A percentile compares a stretch with the other conserved stretches of the same genome.
Evolutionary conservation across 768 basidiomycete species (phyloP).

Genomic region (Hericium coralloides): DNA sequence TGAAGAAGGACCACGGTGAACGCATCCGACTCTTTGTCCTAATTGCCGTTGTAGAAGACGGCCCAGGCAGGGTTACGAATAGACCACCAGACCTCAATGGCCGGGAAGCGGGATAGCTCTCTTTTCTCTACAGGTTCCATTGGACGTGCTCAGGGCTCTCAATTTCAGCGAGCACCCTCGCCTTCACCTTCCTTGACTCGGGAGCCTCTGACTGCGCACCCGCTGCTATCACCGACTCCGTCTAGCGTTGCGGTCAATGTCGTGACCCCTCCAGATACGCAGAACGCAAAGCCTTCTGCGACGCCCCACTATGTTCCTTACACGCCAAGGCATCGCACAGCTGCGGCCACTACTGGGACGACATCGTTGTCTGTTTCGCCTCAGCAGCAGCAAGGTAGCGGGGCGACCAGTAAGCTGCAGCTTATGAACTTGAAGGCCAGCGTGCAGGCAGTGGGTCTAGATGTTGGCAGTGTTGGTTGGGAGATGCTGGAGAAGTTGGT

Average conservation of each 20-base stretch:
- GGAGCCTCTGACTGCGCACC: constrained; percentile 55
- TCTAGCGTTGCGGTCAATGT: constrained; percentile 21
- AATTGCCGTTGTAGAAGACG: no score
- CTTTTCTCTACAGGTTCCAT: constrained; percentile 47
- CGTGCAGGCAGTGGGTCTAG: constrained; percentile 59
- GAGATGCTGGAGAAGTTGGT: constrained; percentile 68
- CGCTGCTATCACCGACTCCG: constrained; percentile 44
- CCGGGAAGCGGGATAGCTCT: constrained; percentile 24
- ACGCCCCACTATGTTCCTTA: constrained; percentile 62
- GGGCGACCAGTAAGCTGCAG: constrained; percentile 61
- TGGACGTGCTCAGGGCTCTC: constrained; percentile 37
- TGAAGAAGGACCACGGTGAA: no score
- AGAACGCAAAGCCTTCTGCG: constrained; percentile 7
- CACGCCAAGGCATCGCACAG: constrained; percentile 59
- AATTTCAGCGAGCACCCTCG: constrained; percentile 33
- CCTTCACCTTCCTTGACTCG: constrained; percentile 20
- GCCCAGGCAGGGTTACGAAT: no score
- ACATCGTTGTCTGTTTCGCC: constrained; percentile 28
- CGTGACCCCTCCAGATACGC: constrained; percentile 5
- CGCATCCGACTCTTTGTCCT: no score
- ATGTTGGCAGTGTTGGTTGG: constrained; percentile 60
- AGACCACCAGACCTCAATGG: constrained; percentile 21
- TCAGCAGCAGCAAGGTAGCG: constrained; percentile 40
- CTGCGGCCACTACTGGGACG: constrained; percentile 33
- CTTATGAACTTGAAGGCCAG: constrained; percentile 67